Percentiles rank a stretch among this genome's conserved stretches.
Conservation (phyloP, 345 rosid genomes). For the Carallia pectinifolia region DNA sequence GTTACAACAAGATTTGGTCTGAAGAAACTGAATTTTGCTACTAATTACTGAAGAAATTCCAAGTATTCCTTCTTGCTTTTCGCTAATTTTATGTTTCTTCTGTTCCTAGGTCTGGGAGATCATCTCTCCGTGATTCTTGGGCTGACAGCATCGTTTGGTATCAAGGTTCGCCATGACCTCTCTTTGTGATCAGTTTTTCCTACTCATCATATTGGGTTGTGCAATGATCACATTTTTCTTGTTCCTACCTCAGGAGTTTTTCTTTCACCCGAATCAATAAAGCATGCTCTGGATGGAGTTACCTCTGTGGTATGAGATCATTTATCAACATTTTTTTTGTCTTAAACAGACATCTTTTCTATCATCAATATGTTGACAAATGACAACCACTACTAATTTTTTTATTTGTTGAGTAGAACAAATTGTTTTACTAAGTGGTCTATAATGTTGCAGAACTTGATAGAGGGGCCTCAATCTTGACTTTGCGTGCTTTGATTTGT, state of each 20-base stretch:
- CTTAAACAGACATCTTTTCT: too few relatives aligned
- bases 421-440: too few relatives aligned
- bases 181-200: not conserved
- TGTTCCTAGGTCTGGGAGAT: constrained; percentile 50
- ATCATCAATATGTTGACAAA: too few relatives aligned
- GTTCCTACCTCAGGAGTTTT: constrained; percentile 45
- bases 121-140: constrained; percentile 55
- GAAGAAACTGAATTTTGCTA: not conserved
- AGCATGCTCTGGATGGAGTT: constrained; percentile 49
- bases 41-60: not conserved
- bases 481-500: too few relatives aligned
- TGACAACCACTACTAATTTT: too few relatives aligned
- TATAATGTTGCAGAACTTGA: too few relatives aligned
- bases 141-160: constrained; percentile 50
- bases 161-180: constrained; percentile 32
- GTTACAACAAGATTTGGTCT: not conserved
- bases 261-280: constrained; percentile 49
- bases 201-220: constrained; percentile 4
- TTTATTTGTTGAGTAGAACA: too few relatives aligned
- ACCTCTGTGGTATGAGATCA: constrained; percentile 54
- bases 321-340: not conserved
- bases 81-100: not conserved
- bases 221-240: not conserved
- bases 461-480: too few relatives aligned
- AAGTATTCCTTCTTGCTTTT: not conserved